phyloP scores from a whole-genome alignment of 148 eudicot genomes.

The Silene uniflora region DNA sequence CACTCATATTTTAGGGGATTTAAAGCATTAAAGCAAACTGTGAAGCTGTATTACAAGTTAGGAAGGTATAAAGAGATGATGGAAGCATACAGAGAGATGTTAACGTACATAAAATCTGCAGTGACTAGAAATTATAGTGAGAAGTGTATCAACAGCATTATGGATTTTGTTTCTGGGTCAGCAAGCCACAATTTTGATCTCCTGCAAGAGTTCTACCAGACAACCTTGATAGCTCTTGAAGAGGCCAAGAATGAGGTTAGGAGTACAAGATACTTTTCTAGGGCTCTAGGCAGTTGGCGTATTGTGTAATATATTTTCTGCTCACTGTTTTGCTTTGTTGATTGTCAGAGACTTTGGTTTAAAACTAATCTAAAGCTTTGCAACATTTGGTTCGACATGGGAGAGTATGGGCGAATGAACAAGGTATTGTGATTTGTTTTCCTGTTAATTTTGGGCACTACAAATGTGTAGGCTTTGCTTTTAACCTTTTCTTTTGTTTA shows the following conservation, averaged over 20 bases:
- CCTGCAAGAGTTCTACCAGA: slow-evolving; percentile 88
- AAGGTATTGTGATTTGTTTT: slow-evolving; percentile 46
- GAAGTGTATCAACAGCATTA: slow-evolving; percentile 91
- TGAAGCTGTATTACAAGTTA: slow-evolving; percentile 83
- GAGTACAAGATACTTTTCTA: background rate
- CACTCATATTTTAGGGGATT: slow-evolving; percentile 98
- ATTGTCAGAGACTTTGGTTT: slow-evolving; percentile 88
- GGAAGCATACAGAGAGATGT: slow-evolving; percentile 95
- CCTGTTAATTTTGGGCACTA: background rate
- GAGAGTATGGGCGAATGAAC: slow-evolving; percentile 96
- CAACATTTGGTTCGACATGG: slow-evolving; percentile 98
- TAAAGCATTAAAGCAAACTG: slow-evolving; percentile 95
- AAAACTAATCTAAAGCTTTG: slow-evolving; percentile 98
- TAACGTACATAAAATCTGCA: slow-evolving; percentile 91
- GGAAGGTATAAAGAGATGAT: slow-evolving; percentile 95
- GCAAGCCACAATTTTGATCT: slow-evolving; percentile 92
- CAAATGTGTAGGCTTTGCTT: background rate
- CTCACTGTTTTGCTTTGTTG: slow-evolving; percentile 18
- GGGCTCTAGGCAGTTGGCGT: slow-evolving; percentile 2
- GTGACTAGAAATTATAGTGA: slow-evolving; percentile 97
- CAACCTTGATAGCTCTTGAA: slow-evolving; percentile 92
- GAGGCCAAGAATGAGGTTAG: slow-evolving; percentile 99
- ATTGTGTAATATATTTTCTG: background rate
- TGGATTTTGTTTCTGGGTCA: slow-evolving; percentile 99
- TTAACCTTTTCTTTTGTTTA: slow-evolving; percentile 2